Evolutionary conservation across 108 stramenopile genomes (phyloP), one percentile per base, ranked within the genome.

Genomic region (Stephanodiscus minutulus): DNA sequence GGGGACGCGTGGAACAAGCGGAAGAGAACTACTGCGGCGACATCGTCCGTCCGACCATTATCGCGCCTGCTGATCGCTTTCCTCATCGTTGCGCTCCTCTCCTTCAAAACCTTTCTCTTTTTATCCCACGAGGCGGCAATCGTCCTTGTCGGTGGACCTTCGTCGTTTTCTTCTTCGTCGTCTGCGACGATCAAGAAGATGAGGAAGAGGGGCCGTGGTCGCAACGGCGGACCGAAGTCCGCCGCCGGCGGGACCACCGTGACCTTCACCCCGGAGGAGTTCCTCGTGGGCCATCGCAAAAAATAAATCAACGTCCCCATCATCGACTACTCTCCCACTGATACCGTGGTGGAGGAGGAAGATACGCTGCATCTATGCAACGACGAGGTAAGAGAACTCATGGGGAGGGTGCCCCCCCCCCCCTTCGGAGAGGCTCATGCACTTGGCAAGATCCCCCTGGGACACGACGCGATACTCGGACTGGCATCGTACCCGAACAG

Each of bases 401-500:
- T 63, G 71, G 5, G 21, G 18, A 53, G 57, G 24, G 25, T n/a
- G 61, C 4, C 67, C 73, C 8, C 78, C 78, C 5, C 53, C 47
- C 35, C 78, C 78, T 3, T 36, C 78, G 35, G 78, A 79, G 35
- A 53, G 36, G 7, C 57, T 79, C 36, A 12, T 79, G 50, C 71
- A 73, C 20, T 24, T 58, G 41, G 64, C 77, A 12, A 60, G 70
- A 12, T 39, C 1, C 17, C 80, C 80, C 75, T 75, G 0, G 70
- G 75, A 35, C 5, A 15, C 8, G 65, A 81, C 61, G 62, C 75
- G 17, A 77, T 81, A 28, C 29, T 81, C 3, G 80, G 80, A n/a
- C 22, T 81, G 70, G 80, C 80, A 43, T 72, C 80, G 37, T 81
- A 81, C 66, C 70, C 70, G 17, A 58, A 21, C n/a, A n/a, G n/a